phyloP scores from a whole-genome alignment of 257 asterid genomes.

The Penstemon newberryi region DNA sequence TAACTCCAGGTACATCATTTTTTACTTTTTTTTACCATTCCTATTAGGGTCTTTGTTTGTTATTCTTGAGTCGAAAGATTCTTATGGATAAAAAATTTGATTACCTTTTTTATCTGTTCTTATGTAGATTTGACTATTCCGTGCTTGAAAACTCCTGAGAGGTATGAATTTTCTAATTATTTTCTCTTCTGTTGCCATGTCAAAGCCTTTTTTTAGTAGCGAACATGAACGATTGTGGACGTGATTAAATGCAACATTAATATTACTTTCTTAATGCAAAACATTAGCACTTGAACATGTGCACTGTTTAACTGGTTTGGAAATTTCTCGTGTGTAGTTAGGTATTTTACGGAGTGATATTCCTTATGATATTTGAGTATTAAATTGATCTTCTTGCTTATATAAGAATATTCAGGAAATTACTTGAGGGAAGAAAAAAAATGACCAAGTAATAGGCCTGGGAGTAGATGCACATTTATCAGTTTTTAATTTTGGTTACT shows the following conservation, averaged over 20 bases:
- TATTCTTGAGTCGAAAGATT: constrained; percentile 12
- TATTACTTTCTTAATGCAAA: constrained; percentile 6
- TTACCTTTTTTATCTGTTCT: constrained; percentile 15
- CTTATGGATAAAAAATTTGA: not conserved
- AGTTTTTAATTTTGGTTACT: constrained; percentile 1
- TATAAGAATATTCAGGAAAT: not conserved
- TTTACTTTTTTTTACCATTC: constrained; percentile 9
- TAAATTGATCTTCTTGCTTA: not conserved
- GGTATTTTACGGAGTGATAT: constrained; percentile 6
- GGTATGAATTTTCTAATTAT: constrained; percentile 43
- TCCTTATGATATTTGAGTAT: not conserved
- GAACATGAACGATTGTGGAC: not conserved
- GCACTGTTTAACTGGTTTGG: not conserved
- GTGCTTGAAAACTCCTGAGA: constrained; percentile 88
- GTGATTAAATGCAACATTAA: constrained; percentile 10
- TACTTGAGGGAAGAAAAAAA: not conserved
- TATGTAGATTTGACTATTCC: constrained; percentile 72
- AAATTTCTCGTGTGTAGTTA: not conserved
- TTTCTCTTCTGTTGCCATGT: not conserved
- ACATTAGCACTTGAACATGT: constrained; percentile 7
- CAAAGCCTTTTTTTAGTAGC: constrained; percentile 1
- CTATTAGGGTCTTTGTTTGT: not conserved
- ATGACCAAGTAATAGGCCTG: not conserved
- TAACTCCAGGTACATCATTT: constrained; percentile 54
- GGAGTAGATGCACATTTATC: not conserved